Conservation (phyloP, 2,329 filamentous ascomycete genomes). For the Penicillium sp. region DNA sequence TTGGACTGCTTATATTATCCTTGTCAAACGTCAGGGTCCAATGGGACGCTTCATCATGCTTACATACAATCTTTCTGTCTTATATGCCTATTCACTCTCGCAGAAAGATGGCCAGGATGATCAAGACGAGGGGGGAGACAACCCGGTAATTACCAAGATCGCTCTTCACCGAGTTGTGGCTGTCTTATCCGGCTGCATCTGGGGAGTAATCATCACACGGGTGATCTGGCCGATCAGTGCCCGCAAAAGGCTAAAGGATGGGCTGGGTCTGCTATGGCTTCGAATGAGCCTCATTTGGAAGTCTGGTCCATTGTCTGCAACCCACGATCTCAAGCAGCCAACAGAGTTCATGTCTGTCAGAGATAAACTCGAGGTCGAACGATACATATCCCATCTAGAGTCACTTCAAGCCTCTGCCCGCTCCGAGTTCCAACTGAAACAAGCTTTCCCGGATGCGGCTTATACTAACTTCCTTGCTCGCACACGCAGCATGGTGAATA, state of each 20-base stretch:
- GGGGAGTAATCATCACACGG: conserved; percentile 89
- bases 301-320: conserved; percentile 79
- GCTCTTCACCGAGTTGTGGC: conserved; percentile 84
- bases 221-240: conserved; percentile 94
- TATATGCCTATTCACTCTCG: conserved; percentile 91
- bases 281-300: conserved; percentile 98
- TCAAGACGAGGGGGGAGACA: conserved; percentile 79
- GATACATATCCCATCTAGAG: conserved; percentile 75
- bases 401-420: conserved; percentile 72
- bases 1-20: conserved; percentile 86
- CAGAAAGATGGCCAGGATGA: conserved; percentile 81
- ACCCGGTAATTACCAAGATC: conserved; percentile 86
- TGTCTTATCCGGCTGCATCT: conserved; percentile 84
- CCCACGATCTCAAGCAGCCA: conserved; percentile 64
- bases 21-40: conserved; percentile 81
- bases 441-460: conserved; percentile 78
- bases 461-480: conserved; percentile 77
- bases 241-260: conserved; percentile 84
- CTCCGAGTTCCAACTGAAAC: conserved; percentile 86
- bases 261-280: conserved; percentile 87
- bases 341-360: conserved; percentile 81
- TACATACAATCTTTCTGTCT: conserved; percentile 91
- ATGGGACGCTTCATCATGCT: conserved; percentile 93
- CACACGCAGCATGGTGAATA: conserved; percentile 84
- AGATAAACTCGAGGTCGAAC: conserved; percentile 85